phyloP scores from a whole-genome alignment of 495 filamentous ascomycete species.

The Aspergillus asperescens region DNA sequence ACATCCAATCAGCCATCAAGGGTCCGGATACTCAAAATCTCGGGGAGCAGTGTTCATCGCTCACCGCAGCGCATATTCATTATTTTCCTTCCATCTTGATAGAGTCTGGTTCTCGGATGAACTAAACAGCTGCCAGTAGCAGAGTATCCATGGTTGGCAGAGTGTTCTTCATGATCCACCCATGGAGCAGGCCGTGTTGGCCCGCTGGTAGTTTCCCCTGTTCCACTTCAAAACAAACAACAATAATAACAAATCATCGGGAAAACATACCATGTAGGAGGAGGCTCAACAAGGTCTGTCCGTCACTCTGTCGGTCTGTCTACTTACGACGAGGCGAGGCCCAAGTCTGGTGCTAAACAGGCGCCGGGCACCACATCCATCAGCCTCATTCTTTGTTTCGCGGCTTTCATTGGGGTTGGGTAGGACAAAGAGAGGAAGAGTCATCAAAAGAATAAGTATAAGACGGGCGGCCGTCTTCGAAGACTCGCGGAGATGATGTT shows the following conservation, averaged over 20 bases:
- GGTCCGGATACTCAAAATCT: no score
- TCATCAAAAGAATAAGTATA: not conserved
- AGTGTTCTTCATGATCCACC: not conserved
- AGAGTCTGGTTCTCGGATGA: no score
- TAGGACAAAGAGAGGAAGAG: not conserved
- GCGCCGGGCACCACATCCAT: not conserved
- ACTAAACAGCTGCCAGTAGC: not conserved
- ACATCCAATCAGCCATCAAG: no score
- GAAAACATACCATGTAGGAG: not conserved
- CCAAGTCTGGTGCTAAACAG: not conserved
- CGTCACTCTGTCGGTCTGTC: no score
- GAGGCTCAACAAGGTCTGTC: not conserved
- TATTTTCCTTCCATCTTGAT: no score
- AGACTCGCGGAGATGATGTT: not conserved
- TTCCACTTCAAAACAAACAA: not conserved
- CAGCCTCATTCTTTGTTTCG: slow-evolving; percentile 6
- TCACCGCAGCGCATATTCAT: no score
- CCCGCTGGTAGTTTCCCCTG: not conserved
- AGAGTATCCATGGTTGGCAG: not conserved
- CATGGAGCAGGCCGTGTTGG: slow-evolving; percentile 1
- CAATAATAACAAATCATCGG: not conserved
- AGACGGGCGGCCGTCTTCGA: not conserved
- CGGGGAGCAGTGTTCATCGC: not conserved
- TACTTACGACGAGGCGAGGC: not conserved
- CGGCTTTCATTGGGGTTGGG: not conserved